Evolutionary conservation across 345 rosid species (phyloP).

Genomic region (thale cress (Arabidopsis thaliana)): TAIR10.1 NC_003070.9:26389001-26389500

Average conservation of each 20-base stretch:
- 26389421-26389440: constrained; percentile 90
- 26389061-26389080: constrained; percentile 76
- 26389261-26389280: constrained; percentile 73
- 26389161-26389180: neutral
- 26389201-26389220: constrained; percentile 65
- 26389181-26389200: constrained; percentile 21
- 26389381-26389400: constrained; percentile 3
- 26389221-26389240: constrained; percentile 50
- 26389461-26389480: constrained; percentile 38
- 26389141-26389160: constrained; percentile 23
- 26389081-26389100: constrained; percentile 60
- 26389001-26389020: constrained; percentile 85
- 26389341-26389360: neutral
- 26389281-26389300: constrained; percentile 91
- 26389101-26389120: constrained; percentile 68
- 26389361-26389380: neutral
- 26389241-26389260: constrained; percentile 59
- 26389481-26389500: constrained; percentile 39
- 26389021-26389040: constrained; percentile 86
- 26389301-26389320: constrained; percentile 79
- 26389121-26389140: constrained; percentile 62
- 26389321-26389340: constrained; percentile 1
- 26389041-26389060: constrained; percentile 82
- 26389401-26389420: constrained; percentile 87
- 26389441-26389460: constrained; percentile 53